Percentiles rank a stretch among this genome's conserved stretches.
These are phyloP conservation scores for Pseudogymnoascus sp. DNA, from an alignment of 2,329 filamentous ascomycete species.

Conservation along the genomic window DNA sequence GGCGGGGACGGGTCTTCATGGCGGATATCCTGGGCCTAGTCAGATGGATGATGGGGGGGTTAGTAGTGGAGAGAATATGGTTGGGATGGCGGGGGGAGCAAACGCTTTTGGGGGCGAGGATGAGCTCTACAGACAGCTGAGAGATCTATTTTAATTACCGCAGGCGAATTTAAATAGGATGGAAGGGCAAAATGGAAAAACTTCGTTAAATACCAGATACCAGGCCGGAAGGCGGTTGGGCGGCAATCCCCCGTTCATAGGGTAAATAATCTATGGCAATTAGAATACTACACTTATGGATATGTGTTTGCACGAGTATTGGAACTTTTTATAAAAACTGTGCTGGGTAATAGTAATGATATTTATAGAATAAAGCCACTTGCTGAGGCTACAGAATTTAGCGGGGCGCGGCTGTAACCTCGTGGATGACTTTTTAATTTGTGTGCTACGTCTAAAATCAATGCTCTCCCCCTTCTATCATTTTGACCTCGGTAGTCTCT, in stretches of 20 bases:
- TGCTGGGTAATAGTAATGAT: not conserved
- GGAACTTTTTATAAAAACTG: not conserved
- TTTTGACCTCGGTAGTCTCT: not conserved
- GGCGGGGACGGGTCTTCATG: slow-evolving; percentile 11
- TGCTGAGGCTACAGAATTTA: not conserved
- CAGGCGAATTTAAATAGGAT: not conserved
- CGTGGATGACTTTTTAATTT: not conserved
- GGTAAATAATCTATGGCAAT: not conserved
- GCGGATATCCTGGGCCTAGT: slow-evolving; percentile 15
- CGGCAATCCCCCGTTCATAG: not conserved
- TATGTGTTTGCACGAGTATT: not conserved
- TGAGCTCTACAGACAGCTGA: slow-evolving; percentile 29
- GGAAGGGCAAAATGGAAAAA: not conserved
- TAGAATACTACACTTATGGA: not conserved
- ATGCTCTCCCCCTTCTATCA: not conserved
- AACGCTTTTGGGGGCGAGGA: slow-evolving; percentile 29
- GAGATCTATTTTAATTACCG: slow-evolving; percentile 25
- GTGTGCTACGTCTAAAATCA: not conserved
- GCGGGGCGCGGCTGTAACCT: too few species aligned
- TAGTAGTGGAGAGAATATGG: slow-evolving; percentile 14
- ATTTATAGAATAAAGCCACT: not conserved
- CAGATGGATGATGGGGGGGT: slow-evolving; percentile 20
- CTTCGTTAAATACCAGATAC: not conserved
- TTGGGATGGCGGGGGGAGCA: slow-evolving; percentile 17
- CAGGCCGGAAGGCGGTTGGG: not conserved